Percentiles rank a stretch among this genome's conserved stretches.
These are phyloP conservation scores for Bifiguratus adelaidae DNA, from an alignment of 192 early-diverging fungal species.

Conservation along the genomic window DNA sequence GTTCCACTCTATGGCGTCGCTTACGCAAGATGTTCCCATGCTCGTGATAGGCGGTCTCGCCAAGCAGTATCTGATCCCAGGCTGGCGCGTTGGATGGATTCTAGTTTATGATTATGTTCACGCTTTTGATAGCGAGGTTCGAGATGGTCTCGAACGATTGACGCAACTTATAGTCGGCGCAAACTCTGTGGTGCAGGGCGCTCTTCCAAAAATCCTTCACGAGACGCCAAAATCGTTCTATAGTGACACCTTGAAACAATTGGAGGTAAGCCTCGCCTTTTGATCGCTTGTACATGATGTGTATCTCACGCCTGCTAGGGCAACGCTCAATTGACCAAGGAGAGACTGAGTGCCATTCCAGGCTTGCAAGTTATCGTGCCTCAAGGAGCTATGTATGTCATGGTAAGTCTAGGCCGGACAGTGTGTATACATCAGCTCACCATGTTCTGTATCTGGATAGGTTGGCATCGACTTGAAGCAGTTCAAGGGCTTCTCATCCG, in stretches of 20 bases:
- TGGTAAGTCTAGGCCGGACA: constrained; percentile 31
- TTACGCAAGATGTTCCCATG: constrained; percentile 77
- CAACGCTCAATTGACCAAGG: constrained; percentile 55
- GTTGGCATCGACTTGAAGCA: constrained; percentile 50
- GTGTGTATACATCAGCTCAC: background rate
- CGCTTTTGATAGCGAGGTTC: constrained; percentile 28
- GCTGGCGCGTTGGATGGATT: constrained; percentile 89
- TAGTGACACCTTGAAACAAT: constrained; percentile 51
- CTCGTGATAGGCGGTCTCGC: constrained; percentile 77
- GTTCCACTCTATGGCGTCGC: constrained; percentile 56
- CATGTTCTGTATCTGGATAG: background rate
- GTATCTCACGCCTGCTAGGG: constrained; percentile 2
- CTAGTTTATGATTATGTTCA: constrained; percentile 62
- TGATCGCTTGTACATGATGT: background rate
- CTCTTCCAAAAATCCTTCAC: constrained; percentile 68
- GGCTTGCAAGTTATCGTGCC: constrained; percentile 70
- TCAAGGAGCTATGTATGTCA: constrained; percentile 91
- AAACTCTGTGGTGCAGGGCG: constrained; percentile 68
- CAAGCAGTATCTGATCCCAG: constrained; percentile 86
- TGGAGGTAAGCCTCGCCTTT: constrained; percentile 27
- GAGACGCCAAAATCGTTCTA: constrained; percentile 59
- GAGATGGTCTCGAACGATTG: constrained; percentile 60
- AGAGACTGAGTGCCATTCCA: constrained; percentile 49
- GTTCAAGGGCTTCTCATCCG: constrained; percentile 64
- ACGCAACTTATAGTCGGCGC: constrained; percentile 72